Base-by-base conservation (phyloP, 306 rosid genomes). In the Dryas octopetala region DNA sequence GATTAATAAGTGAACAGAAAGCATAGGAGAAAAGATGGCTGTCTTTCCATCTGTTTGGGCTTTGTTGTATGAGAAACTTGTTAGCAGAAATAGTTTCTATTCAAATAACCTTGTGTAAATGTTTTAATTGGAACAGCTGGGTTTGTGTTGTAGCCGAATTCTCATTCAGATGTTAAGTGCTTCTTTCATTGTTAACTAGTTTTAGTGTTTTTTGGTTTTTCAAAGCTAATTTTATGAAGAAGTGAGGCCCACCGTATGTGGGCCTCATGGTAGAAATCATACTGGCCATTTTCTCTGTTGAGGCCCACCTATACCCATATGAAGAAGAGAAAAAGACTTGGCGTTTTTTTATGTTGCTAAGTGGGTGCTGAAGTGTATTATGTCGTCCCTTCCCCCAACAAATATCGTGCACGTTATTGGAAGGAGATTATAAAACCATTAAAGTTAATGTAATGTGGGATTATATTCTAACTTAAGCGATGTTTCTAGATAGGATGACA, bases 1-100 rank as follows among this genome's bases (percentile, higher is more conserved):
- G 97, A 92, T 62, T 95, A 95, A 90, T 47, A 7, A 17, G 15
- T 47, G 0, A 10, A 73, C 15, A 10, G 55, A 45, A 71, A 45
- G 54, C 3, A 4, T 5, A 44, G 49, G 55, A 73, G 59, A 9
- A 45, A 60, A 59, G 51, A 9, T 45, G 66, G 4, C 38, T 9
- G 4, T 32, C 67, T 46, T 72, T 9, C 15, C 46, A 5, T 40
- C 50, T 48, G 45, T 23, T 60, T 47, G 47, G 13, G 47, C 9
- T 60, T 73, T 60, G 59, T 60, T 26, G 59, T 60, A 16, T 48
- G 58, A 60, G 59, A 59, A 73, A 14, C 68, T 47, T 61, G 13
- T 47, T 59, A 43, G 52, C 8, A 5, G 53, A 43, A 71, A 38
- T 43, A 60, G 7, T 19, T 71, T 13, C 12, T 28, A 16, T 47